Percentiles rank a stretch among this genome's conserved stretches.
These are phyloP conservation scores for Moniliella sp. DNA, from an alignment of 1,284 basidiomycete genomes.

Conservation along the genomic window DNA sequence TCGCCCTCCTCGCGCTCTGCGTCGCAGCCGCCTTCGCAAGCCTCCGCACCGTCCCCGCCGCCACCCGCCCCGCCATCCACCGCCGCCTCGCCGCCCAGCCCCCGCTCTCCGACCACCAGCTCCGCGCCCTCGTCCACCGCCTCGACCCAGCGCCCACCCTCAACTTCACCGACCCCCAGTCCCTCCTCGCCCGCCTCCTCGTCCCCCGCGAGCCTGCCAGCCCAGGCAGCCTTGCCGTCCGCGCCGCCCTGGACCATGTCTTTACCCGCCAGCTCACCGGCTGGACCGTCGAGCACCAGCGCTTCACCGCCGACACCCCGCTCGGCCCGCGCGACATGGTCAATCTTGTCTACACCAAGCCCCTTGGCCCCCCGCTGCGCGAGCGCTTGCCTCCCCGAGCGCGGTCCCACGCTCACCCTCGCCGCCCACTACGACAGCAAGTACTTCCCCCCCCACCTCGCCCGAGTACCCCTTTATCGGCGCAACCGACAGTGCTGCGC, in stretches of 20 bases:
- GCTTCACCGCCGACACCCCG: no score
- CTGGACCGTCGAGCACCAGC: not conserved
- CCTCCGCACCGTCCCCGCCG: no score
- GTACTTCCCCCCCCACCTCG: constrained; percentile 53
- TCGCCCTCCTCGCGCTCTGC: no score
- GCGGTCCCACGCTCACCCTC: constrained; percentile 62
- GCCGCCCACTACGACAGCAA: constrained; percentile 92
- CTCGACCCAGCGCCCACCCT: constrained; percentile 10
- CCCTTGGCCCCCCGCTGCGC: constrained; percentile 52
- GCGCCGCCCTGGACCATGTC: constrained; percentile 8
- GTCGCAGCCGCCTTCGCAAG: no score
- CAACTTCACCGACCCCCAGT: constrained; percentile 7
- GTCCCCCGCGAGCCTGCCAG: constrained; percentile 26
- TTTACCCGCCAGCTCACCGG: constrained; percentile 8
- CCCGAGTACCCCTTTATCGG: constrained; percentile 59
- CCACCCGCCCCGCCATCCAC: no score
- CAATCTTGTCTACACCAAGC: constrained; percentile 72
- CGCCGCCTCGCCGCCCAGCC: no score
- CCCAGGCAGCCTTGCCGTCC: constrained; percentile 13
- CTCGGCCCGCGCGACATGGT: constrained; percentile 46
- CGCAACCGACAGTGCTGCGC: constrained; percentile 86
- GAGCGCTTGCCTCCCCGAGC: no score
- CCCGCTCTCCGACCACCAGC: no score
- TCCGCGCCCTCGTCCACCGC: constrained; percentile 3
- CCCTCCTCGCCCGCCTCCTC: constrained; percentile 23